Percentiles rank a stretch among this genome's conserved stretches.
These are phyloP conservation scores for Wakefieldia striispora DNA, from an alignment of 768 basidiomycete genomes.

Conservation along the genomic window DNA sequence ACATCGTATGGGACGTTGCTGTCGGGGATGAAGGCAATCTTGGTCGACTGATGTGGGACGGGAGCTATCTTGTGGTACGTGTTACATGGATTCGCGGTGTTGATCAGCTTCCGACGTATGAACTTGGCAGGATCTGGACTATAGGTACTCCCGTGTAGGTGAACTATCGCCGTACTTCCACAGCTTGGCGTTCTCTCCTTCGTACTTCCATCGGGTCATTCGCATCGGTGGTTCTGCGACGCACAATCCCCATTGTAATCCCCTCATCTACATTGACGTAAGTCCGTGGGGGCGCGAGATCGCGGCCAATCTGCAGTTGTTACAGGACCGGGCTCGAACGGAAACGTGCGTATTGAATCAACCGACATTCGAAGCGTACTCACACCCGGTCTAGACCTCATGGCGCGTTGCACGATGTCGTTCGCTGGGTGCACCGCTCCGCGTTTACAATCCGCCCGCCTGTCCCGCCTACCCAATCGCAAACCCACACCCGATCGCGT, in stretches of 20 bases:
- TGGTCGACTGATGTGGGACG: slow-evolving; percentile 85
- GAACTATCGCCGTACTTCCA: slow-evolving; percentile 81
- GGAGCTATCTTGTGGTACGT: slow-evolving; percentile 81
- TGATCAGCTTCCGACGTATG: neutral
- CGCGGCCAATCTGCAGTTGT: slow-evolving; percentile 64
- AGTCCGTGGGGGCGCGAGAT: slow-evolving; percentile 79
- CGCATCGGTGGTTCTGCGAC: slow-evolving; percentile 42
- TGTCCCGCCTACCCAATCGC: slow-evolving; percentile 31
- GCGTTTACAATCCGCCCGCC: slow-evolving; percentile 65
- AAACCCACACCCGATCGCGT: slow-evolving; percentile 28
- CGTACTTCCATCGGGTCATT: slow-evolving; percentile 86
- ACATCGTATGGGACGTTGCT: slow-evolving; percentile 85
- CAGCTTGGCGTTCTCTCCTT: slow-evolving; percentile 78
- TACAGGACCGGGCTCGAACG: slow-evolving; percentile 74
- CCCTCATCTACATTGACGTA: slow-evolving; percentile 70
- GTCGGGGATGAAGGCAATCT: slow-evolving; percentile 84
- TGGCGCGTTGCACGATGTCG: slow-evolving; percentile 74
- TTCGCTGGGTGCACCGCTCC: slow-evolving; percentile 83
- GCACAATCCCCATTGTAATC: slow-evolving; percentile 50
- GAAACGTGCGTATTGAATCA: slow-evolving; percentile 62
- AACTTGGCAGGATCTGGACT: slow-evolving; percentile 73
- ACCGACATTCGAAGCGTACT: too few relatives aligned
- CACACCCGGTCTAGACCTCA: slow-evolving; percentile 52
- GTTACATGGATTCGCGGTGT: slow-evolving; percentile 4
- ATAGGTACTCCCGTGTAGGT: slow-evolving; percentile 71